phyloP scores from a whole-genome alignment of 306 rosid species.

The Inga leiocalycina region DNA sequence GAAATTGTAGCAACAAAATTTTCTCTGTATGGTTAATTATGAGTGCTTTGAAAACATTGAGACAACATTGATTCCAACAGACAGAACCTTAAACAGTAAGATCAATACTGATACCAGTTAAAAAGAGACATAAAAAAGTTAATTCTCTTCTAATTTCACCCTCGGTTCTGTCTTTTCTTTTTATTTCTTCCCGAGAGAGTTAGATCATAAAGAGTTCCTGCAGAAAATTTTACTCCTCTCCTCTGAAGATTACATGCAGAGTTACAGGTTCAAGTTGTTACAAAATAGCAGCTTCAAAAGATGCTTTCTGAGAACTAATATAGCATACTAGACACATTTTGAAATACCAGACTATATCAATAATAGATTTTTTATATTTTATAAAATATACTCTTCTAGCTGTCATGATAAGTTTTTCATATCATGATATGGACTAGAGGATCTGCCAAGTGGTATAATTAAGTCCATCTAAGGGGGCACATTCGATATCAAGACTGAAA shows the following conservation, averaged over 20 bases:
- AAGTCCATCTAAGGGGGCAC: conserved; percentile 53
- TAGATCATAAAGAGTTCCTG: conserved; percentile 27
- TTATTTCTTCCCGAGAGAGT: conserved; percentile 3
- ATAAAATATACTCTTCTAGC: conserved; percentile 12
- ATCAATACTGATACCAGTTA: conserved; percentile 35
- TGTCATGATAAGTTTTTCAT: conserved; percentile 32
- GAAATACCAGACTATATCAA: neutral
- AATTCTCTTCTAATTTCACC: conserved; percentile 36
- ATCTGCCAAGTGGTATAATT: conserved; percentile 45
- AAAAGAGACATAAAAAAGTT: conserved; percentile 29
- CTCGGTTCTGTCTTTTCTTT: conserved; percentile 26
- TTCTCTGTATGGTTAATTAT: conserved; percentile 28
- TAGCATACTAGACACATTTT: neutral
- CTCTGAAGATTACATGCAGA: conserved; percentile 26
- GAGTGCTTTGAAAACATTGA: conserved; percentile 21
- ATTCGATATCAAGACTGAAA: conserved; percentile 35
- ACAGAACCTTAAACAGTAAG: conserved; percentile 28
- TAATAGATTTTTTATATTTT: neutral
- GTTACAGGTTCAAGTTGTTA: neutral
- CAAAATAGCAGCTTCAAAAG: conserved; percentile 26
- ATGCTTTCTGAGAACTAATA: neutral
- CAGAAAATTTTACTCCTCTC: conserved; percentile 1
- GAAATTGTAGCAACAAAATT: conserved; percentile 34
- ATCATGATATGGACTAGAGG: conserved; percentile 29
- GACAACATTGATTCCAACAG: conserved; percentile 16